A percentile compares a stretch with the other conserved stretches of the same genome.
These are phyloP conservation scores for Gamsiella multidivaricata DNA, from an alignment of 192 early-diverging fungal species.

Conservation along the genomic window DNA sequence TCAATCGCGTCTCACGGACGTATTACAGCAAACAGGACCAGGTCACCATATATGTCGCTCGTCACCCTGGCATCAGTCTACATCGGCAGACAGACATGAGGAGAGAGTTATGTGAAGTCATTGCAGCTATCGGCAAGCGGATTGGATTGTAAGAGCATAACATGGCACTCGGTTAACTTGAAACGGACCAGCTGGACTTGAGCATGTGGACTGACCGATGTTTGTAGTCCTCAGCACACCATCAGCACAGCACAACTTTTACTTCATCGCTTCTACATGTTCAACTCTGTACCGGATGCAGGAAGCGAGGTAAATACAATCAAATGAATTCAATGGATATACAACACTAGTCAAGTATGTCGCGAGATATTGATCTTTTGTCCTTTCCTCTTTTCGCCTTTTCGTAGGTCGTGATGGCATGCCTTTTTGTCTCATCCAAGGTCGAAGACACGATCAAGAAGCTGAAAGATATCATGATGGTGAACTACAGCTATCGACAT, in stretches of 20 bases:
- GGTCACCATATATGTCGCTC: constrained; percentile 21
- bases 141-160: constrained; percentile 66
- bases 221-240: constrained; percentile 66
- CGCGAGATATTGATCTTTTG: no score
- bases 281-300: constrained; percentile 61
- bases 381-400: no score
- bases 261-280: constrained; percentile 66
- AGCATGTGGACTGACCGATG: not conserved
- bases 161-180: no score
- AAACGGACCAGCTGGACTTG: no score
- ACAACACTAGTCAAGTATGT: no score
- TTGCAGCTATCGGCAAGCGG: constrained; percentile 61
- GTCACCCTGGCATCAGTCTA: constrained; percentile 26
- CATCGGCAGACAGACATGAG: constrained; percentile 45
- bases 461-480: constrained; percentile 80
- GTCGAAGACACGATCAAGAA: constrained; percentile 91
- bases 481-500: constrained; percentile 63
- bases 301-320: constrained; percentile 53
- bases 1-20: constrained; percentile 48
- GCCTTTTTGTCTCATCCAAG: constrained; percentile 85
- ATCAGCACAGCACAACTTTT: constrained; percentile 68
- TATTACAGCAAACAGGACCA: constrained; percentile 53
- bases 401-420: constrained; percentile 64
- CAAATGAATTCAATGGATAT: no score
- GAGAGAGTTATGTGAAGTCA: constrained; percentile 61